Evolutionary conservation across 805 yeast genomes (phyloP), one percentile per base, ranked within the genome.

Genomic region (Lachancea nothofagi): DNA sequence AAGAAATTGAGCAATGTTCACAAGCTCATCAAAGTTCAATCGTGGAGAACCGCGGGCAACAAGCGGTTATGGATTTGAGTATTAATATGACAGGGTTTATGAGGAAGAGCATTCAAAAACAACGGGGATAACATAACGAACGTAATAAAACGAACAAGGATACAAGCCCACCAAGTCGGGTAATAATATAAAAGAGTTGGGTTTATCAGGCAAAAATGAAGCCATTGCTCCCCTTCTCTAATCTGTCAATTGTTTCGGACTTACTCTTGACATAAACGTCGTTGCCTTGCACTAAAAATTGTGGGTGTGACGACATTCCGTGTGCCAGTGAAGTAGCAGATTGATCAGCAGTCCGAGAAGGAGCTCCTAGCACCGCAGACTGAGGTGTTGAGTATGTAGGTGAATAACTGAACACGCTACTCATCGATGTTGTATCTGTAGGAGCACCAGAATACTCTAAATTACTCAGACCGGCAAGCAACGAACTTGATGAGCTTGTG

Each of bases 161-260:
- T 15, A 28, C 18, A 28, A 14, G 9, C 31, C 18, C 9, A n/a
- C 9, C 31, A 15, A 28, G 20, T n/a, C 23, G 28, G n/a, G 13
- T 19, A 36, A 36, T 7, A 23, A 25, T 18, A 15, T n/a, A 18
- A n/a, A 19, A 9, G 19, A 21, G 10, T 12, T 19, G 28, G n/a
- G n/a, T n/a, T 8, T 3, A 12, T 42, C 38, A 52, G 36, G 53
- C 48, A 36, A 47, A 48, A 29, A 46, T 37, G 29, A 36, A 43
- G 4, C 56, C 57, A 27, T 53, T 54, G 36, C 59, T 54, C 6
- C 52, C 57, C 33, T 43, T 45, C 37, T 54, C 59, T 37, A 54
- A 38, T 32, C 57, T 45, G 25, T 48, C 47, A 25, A 53, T 30
- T 27, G 46, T 40, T 20, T 47, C 48, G 13, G 40, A 35, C 21